phyloP scores from a whole-genome alignment of 2,329 filamentous ascomycete species.

The Endocalyx cinctus region DNA sequence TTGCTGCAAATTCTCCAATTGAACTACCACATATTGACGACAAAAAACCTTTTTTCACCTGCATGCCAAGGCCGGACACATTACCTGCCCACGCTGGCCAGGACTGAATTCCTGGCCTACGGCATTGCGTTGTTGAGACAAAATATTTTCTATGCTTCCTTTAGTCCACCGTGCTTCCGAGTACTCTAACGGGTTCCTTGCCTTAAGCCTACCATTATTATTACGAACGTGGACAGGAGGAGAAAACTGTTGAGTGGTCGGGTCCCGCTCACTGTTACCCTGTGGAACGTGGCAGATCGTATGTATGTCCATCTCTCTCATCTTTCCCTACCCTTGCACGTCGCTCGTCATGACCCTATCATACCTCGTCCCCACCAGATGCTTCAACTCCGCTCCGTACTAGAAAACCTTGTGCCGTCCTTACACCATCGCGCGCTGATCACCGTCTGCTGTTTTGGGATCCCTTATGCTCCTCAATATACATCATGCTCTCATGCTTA shows the following conservation, averaged over 20 bases:
- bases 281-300: slow-evolving; percentile 23
- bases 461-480: slow-evolving; percentile 33
- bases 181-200: slow-evolving; percentile 24
- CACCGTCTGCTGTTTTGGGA: slow-evolving; percentile 32
- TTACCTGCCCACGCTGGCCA: slow-evolving; percentile 24
- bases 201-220: slow-evolving; percentile 27
- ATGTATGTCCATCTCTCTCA: slow-evolving; percentile 26
- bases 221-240: slow-evolving; percentile 16
- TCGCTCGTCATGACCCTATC: slow-evolving; percentile 24
- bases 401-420: slow-evolving; percentile 30
- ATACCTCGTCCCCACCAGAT: slow-evolving; percentile 34
- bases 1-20: slow-evolving; percentile 34
- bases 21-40: slow-evolving; percentile 27
- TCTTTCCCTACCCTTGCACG: slow-evolving; percentile 26
- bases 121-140: slow-evolving; percentile 28
- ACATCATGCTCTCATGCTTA: slow-evolving; percentile 35
- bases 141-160: slow-evolving; percentile 31
- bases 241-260: slow-evolving; percentile 5
- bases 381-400: slow-evolving; percentile 29
- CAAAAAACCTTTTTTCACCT: slow-evolving; percentile 30
- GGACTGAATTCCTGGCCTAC: slow-evolving; percentile 20
- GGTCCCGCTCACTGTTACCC: slow-evolving; percentile 16
- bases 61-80: slow-evolving; percentile 35
- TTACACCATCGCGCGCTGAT: slow-evolving; percentile 33
- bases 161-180: slow-evolving; percentile 36